Percentiles rank a stretch among this genome's conserved stretches.
These are phyloP conservation scores for Monosporascus sp. DNA, from an alignment of 2,329 filamentous ascomycete species.

Conservation along the genomic window DNA sequence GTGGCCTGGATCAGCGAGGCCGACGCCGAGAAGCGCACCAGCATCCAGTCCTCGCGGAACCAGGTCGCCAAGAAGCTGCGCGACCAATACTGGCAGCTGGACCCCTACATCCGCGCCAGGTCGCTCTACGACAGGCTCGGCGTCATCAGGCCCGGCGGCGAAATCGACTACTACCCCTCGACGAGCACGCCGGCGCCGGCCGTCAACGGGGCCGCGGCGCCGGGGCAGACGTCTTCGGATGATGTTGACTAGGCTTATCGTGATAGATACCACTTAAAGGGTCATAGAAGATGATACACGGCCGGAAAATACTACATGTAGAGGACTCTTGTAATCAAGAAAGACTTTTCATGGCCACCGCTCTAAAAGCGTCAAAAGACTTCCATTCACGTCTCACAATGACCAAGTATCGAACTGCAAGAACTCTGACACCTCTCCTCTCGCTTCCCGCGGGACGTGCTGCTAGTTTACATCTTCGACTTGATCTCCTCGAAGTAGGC, in stretches of 20 bases:
- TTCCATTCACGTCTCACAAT: too few species aligned
- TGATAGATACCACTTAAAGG: slow-evolving; percentile 1
- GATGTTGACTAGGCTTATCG: slow-evolving; percentile 37
- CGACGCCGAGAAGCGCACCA: slow-evolving; percentile 39
- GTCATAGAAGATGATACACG: neutral
- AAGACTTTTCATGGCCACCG: too few species aligned
- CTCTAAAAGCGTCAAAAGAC: too few species aligned
- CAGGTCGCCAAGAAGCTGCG: slow-evolving; percentile 58
- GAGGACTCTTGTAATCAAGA: too few species aligned
- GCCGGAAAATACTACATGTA: neutral
- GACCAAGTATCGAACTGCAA: too few species aligned
- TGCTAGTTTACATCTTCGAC: slow-evolving; percentile 66
- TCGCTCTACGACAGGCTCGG: slow-evolving; percentile 82
- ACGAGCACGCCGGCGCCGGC: slow-evolving; percentile 13
- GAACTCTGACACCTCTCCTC: neutral
- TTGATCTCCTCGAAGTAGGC: slow-evolving; percentile 77
- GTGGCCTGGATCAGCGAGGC: slow-evolving; percentile 64
- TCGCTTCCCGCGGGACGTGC: neutral
- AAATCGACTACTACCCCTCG: slow-evolving; percentile 62
- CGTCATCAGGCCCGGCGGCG: slow-evolving; percentile 61
- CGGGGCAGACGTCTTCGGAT: slow-evolving; percentile 33
- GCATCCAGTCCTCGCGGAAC: slow-evolving; percentile 53
- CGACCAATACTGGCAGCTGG: slow-evolving; percentile 80
- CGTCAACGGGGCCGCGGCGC: slow-evolving; percentile 16
- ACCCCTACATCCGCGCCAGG: slow-evolving; percentile 78